A percentile compares a stretch with the other conserved stretches of the same genome.
phyloP scores from a whole-genome alignment of 2,329 filamentous ascomycete species.

The Diaporthe australafricana region DNA sequence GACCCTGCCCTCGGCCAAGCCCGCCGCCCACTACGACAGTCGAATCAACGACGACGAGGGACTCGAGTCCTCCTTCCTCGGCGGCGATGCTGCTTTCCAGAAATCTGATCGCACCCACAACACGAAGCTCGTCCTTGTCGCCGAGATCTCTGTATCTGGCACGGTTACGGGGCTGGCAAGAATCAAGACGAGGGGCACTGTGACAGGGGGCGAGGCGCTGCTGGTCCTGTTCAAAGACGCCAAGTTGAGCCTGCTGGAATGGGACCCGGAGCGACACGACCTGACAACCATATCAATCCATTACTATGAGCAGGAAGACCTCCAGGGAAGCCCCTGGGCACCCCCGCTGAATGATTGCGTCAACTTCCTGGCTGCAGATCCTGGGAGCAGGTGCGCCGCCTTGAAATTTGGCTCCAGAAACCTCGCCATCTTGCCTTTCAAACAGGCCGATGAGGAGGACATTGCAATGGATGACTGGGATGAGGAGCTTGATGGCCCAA shows the following conservation, averaged over 20 bases:
- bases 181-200: conserved; percentile 78
- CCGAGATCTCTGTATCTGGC: conserved; percentile 86
- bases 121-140: conserved; percentile 84
- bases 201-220: conserved; percentile 85
- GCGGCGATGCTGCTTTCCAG: conserved; percentile 70
- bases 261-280: conserved; percentile 84
- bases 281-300: conserved; percentile 94
- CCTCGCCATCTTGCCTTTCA: conserved; percentile 93
- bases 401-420: conserved; percentile 92
- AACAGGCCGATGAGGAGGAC: conserved; percentile 81
- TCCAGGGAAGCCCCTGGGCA: conserved; percentile 85
- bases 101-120: conserved; percentile 73
- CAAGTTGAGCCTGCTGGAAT: conserved; percentile 92
- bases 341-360: conserved; percentile 79
- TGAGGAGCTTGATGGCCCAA: conserved; percentile 79
- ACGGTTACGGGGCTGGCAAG: conserved; percentile 86
- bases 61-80: conserved; percentile 74
- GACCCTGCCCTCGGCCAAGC: conserved; percentile 51
- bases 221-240: conserved; percentile 89
- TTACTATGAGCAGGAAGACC: conserved; percentile 96
- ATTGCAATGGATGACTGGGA: conserved; percentile 94
- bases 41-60: conserved; percentile 71
- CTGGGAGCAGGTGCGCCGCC: conserved; percentile 91
- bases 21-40: conserved; percentile 61
- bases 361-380: conserved; percentile 89